These are phyloP conservation scores for Moniliophthora roreri DNA, from an alignment of 1,284 basidiomycete genomes.

Conservation along the genomic window DNA sequence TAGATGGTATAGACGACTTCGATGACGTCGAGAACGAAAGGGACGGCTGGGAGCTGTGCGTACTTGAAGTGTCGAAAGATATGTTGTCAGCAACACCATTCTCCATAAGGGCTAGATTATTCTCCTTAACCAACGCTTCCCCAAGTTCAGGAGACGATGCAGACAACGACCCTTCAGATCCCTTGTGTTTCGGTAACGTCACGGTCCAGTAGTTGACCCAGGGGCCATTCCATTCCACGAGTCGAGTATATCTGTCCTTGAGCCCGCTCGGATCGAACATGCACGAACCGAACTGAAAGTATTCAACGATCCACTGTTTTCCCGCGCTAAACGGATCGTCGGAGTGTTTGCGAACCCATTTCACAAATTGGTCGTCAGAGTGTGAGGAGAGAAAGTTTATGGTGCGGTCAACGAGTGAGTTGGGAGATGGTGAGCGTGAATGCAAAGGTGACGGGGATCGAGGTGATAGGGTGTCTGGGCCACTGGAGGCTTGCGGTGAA, in stretches of 20 bases:
- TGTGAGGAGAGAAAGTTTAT: constrained; percentile 37
- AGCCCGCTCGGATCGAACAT: constrained; percentile 55
- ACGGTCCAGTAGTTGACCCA: constrained; percentile 62
- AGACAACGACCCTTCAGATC: not conserved
- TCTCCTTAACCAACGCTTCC: constrained; percentile 1
- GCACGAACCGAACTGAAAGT: constrained; percentile 53
- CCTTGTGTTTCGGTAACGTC: constrained; percentile 25
- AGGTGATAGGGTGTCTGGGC: constrained; percentile 2
- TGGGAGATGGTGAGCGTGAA: constrained; percentile 11
- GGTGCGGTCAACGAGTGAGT: constrained; percentile 30
- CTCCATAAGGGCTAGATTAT: constrained; percentile 17
- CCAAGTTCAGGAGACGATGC: not conserved
- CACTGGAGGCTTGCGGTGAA: constrained; percentile 4
- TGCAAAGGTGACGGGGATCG: not conserved
- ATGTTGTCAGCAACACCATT: constrained; percentile 33
- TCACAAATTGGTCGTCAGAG: constrained; percentile 39
- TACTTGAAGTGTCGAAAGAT: constrained; percentile 26
- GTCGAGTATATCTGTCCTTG: constrained; percentile 40
- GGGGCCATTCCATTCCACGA: constrained; percentile 43
- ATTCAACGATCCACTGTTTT: constrained; percentile 49
- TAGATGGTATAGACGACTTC: no score
- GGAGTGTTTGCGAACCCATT: constrained; percentile 49
- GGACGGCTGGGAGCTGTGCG: not conserved
- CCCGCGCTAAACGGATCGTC: constrained; percentile 46
- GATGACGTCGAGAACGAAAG: not conserved